phyloP scores from a whole-genome alignment of 2,329 filamentous ascomycete genomes.

The Arachnopeziza araneosa region DNA sequence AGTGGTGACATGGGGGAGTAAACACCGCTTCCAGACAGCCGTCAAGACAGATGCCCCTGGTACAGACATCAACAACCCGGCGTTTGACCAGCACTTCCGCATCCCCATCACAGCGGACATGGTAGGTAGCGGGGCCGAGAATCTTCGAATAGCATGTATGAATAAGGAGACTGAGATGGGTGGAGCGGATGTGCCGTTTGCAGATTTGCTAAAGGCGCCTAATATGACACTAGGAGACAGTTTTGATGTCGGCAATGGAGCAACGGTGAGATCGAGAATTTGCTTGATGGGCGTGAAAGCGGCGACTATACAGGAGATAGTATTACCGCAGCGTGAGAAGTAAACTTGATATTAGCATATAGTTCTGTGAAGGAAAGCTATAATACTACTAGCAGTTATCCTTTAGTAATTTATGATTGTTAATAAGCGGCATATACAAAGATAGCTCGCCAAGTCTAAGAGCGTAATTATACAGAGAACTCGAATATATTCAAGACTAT shows the following conservation, averaged over 20 bases:
- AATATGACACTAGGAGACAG: constrained; percentile 7
- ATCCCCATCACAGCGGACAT: constrained; percentile 8
- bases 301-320: no score
- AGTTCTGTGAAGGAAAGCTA: no score
- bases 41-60: constrained; percentile 11
- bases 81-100: constrained; percentile 10
- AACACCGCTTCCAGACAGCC: constrained; percentile 12
- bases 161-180: constrained; percentile 8
- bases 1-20: constrained; percentile 10
- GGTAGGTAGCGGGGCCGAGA: constrained; percentile 7
- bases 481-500: no score
- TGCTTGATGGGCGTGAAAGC: no score
- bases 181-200: constrained; percentile 4
- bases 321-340: no score
- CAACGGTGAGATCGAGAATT: constrained; percentile 8
- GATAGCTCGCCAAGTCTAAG: no score
- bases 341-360: no score
- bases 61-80: constrained; percentile 11
- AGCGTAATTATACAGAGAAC: no score
- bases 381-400: no score
- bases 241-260: constrained; percentile 8
- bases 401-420: no score
- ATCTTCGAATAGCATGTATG: constrained; percentile 9
- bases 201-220: constrained; percentile 8
- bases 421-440: no score